Conservation (phyloP, 352 stramenopile species). For the Phytopythium helicoides region DNA sequence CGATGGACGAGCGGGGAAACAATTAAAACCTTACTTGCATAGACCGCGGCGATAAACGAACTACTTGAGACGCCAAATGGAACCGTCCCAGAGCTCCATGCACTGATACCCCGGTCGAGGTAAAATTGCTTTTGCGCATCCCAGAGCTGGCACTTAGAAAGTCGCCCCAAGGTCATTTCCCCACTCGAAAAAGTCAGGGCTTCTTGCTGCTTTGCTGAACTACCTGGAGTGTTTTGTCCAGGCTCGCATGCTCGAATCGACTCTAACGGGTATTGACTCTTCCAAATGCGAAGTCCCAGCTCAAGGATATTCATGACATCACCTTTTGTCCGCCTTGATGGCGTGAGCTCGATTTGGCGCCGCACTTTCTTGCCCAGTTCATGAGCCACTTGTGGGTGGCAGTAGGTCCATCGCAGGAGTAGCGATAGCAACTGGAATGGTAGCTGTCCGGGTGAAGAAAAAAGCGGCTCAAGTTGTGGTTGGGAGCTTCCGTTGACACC, state of each 20-base stretch:
- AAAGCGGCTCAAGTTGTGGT: conserved; percentile 28
- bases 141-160: conserved; percentile 67
- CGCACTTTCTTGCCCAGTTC: conserved; percentile 38
- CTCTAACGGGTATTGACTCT: conserved; percentile 12
- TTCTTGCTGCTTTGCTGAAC: not conserved
- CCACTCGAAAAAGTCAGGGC: not conserved
- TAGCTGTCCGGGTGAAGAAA: conserved; percentile 36
- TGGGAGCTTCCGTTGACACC: too few relatives aligned
- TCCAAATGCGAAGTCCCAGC: conserved; percentile 30
- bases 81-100: conserved; percentile 70
- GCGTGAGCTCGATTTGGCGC: conserved; percentile 50
- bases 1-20: not conserved
- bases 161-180: conserved; percentile 8
- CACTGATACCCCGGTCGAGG: conserved; percentile 62
- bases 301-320: conserved; percentile 33
- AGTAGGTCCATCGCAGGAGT: conserved; percentile 70
- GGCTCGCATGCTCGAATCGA: not conserved
- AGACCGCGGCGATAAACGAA: conserved; percentile 64
- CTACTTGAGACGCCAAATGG: conserved; percentile 81
- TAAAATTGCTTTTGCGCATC: conserved; percentile 82
- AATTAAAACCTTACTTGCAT: conserved; percentile 45
- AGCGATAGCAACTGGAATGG: conserved; percentile 73
- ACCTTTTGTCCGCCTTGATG: conserved; percentile 31
- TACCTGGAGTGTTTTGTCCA: too few relatives aligned
- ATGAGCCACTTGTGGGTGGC: conserved; percentile 43